phyloP scores from a whole-genome alignment of 169 alveolate genomes.

The Eimeria maxima region DNA sequence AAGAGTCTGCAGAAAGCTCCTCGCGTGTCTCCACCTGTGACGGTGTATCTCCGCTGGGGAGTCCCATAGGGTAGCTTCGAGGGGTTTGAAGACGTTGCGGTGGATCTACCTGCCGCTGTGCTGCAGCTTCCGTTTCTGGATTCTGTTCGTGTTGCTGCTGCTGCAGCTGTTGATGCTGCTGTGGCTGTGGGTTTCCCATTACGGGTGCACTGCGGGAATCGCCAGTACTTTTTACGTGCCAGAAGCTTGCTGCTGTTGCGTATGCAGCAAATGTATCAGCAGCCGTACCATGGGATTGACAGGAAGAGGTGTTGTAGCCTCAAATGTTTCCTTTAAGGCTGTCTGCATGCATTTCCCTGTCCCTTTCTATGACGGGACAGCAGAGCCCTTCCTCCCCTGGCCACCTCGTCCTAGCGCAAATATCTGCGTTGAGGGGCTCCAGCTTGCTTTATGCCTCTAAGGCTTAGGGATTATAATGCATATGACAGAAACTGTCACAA shows the following conservation, averaged over 20 bases:
- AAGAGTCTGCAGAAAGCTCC: not conserved
- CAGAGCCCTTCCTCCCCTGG: not conserved
- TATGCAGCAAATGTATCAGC: conserved; percentile 45
- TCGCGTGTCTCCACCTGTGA: conserved; percentile 29
- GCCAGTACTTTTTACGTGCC: conserved; percentile 32
- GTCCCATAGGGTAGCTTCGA: not conserved
- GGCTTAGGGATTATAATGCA: not conserved
- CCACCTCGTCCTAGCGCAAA: not conserved
- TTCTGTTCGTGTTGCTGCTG: conserved; percentile 5
- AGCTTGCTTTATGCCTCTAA: not conserved
- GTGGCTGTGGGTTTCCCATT: conserved; percentile 59
- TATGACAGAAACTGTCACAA: not conserved
- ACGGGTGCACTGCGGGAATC: not conserved
- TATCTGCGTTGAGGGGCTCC: not conserved
- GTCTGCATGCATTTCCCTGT: not conserved
- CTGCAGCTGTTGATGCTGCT: conserved; percentile 39
- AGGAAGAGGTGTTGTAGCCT: not conserved
- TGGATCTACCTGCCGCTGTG: not conserved
- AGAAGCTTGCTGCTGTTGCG: conserved; percentile 55
- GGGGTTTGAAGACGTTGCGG: conserved; percentile 58
- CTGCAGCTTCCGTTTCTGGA: not conserved
- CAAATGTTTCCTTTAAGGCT: not conserved
- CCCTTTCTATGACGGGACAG: not conserved
- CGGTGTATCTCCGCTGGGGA: not conserved
- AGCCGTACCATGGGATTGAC: conserved; percentile 58